Conservation (phyloP, 768 basidiomycete species). For the Rhizopogon roseolus region DNA sequence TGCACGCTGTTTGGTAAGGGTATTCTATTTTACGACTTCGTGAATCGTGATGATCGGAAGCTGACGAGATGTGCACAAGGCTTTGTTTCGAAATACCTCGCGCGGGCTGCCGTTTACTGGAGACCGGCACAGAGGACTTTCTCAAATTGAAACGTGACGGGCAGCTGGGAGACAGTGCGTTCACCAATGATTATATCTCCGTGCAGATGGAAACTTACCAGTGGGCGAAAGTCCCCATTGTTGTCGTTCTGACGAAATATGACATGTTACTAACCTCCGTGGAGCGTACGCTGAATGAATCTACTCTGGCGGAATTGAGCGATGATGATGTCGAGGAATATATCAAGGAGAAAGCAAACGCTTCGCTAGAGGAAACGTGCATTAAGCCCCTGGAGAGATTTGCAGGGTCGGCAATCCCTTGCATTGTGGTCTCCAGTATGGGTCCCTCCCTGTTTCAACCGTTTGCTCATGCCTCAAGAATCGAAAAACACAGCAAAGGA, state of each 20-base stretch:
- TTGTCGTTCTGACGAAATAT: slow-evolving; percentile 4
- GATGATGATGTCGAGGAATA: neutral
- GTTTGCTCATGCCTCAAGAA: neutral
- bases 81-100: slow-evolving; percentile 1
- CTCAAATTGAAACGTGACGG: neutral
- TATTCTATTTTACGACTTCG: too few relatives aligned
- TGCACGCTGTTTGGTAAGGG: neutral
- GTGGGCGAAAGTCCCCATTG: neutral
- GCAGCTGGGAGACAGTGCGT: slow-evolving; percentile 1
- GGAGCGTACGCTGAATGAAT: neutral
- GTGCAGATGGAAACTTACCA: too few relatives aligned
- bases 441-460: neutral
- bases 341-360: neutral
- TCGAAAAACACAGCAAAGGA: neutral
- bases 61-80: neutral
- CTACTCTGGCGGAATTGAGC: neutral
- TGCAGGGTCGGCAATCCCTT: neutral
- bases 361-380: neutral
- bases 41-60: neutral
- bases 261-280: neutral
- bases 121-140: neutral
- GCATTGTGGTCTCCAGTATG: neutral
- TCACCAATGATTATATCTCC: neutral
- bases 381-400: neutral
- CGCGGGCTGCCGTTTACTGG: neutral